These are phyloP conservation scores for Melaleuca alternifolia DNA, from an alignment of 345 rosid genomes.

Conservation along the genomic window DNA sequence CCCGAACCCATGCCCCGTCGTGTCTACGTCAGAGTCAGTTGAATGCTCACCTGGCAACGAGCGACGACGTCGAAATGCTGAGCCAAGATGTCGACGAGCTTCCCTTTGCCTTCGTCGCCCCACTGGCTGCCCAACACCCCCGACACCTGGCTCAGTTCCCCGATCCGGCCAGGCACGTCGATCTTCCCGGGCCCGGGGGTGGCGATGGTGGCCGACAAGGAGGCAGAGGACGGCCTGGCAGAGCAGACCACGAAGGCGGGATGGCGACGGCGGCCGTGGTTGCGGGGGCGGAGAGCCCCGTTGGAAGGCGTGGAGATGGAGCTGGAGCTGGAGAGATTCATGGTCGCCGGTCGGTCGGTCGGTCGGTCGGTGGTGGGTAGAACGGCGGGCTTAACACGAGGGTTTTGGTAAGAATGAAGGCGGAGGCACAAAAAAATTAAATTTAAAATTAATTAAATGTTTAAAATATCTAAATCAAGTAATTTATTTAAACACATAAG, in stretches of 20 bases:
- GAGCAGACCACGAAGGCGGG: slow-evolving; percentile 25
- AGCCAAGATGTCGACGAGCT: slow-evolving; percentile 90
- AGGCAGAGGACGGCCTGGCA: slow-evolving; percentile 12
- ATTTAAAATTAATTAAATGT: too few species aligned
- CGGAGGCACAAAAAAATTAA: background rate
- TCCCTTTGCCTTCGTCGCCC: slow-evolving; percentile 99
- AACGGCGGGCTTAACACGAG: background rate
- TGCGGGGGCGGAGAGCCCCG: background rate
- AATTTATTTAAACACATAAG: background rate
- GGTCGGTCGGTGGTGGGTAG: background rate
- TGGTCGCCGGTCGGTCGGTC: background rate
- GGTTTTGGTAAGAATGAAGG: background rate
- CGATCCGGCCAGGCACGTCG: slow-evolving; percentile 37
- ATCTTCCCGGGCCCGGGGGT: slow-evolving; percentile 25
- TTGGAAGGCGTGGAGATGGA: background rate
- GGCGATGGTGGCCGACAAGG: slow-evolving; percentile 34
- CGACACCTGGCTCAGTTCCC: slow-evolving; percentile 72
- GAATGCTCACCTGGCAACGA: slow-evolving; percentile 73
- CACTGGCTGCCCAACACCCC: slow-evolving; percentile 91
- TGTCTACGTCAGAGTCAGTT: background rate
- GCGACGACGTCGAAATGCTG: slow-evolving; percentile 90
- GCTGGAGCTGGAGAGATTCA: background rate
- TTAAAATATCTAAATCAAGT: background rate
- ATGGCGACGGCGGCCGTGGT: slow-evolving; percentile 7
- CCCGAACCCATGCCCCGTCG: background rate